A percentile compares a stretch with the other conserved stretches of the same genome.
These are phyloP conservation scores for Eleusine indica DNA, from an alignment of 176 grass and related monocot genomes.

Conservation along the genomic window DNA sequence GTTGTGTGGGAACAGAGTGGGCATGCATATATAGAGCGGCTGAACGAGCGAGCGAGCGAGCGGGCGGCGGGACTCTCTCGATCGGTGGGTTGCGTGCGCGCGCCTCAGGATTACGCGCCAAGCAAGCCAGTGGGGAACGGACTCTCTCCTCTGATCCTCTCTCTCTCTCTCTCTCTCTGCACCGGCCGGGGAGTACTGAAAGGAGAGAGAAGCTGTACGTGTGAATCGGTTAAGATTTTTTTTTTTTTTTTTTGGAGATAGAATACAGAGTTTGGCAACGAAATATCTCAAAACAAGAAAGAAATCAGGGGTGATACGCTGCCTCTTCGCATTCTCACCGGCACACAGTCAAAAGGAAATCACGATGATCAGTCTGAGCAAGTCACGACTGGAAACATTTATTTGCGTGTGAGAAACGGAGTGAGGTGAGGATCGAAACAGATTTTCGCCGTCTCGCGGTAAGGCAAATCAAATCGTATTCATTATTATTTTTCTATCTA, in stretches of 20 bases:
- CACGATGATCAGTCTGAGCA: background rate
- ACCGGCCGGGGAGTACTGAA: too few relatives aligned
- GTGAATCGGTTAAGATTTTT: too few relatives aligned
- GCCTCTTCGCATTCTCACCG: too few relatives aligned
- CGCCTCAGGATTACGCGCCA: conserved; percentile 18
- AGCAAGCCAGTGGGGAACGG: background rate
- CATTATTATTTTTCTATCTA: too few relatives aligned
- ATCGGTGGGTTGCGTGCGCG: conserved; percentile 1
- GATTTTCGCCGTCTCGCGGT: background rate
- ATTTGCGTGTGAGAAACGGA: background rate
- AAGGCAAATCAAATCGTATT: background rate
- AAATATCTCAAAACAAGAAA: too few relatives aligned
- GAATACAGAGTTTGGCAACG: background rate
- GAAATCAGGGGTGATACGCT: too few relatives aligned
- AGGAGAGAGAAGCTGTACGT: too few relatives aligned
- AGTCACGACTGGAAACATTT: background rate
- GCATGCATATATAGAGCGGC: conserved; percentile 8
- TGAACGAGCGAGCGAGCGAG: too few relatives aligned
- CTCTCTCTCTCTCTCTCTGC: too few relatives aligned
- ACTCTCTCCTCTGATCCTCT: background rate
- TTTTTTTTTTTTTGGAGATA: background rate
- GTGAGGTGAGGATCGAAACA: background rate
- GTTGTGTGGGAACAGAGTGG: background rate
- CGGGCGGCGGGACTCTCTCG: background rate
- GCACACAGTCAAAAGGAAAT: background rate